Evolutionary conservation across 2,329 filamentous ascomycete species (phyloP), one percentile per base, ranked within the genome.

Genomic region (Thelonectria rubi): DNA sequence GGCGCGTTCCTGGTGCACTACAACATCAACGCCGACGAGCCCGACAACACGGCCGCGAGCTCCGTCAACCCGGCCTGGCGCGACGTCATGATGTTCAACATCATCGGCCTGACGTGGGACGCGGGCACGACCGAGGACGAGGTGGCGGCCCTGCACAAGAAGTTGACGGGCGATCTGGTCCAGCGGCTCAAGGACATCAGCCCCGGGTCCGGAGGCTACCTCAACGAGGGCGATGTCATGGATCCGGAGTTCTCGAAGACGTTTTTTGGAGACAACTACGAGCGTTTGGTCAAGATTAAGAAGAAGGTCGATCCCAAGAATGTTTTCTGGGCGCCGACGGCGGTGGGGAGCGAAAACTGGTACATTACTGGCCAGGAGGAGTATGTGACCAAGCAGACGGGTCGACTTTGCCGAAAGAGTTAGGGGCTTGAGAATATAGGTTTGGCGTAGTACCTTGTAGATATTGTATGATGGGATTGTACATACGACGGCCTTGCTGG

Each of bases 1-100:
- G 70, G 67, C 12, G 61, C 67, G n/a, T 63, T 69, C 52, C 59
- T 69, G 7, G 60, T 71, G n/a, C 60, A 65, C 56, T 71, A 71
- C 62, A 62, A 71, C 64, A 61, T 69, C 56, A 69, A 69, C 55
- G 69, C 62, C 3, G 67, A 61, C n/a, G 60, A 48, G 30, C 65
- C 63, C 15, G 53, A 60, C 5, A 48, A 58, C 42, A 65, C 67
- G 1, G 55, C 73, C 10, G 69, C 72, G 42, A 79, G 77, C 18
- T 74, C 78, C 6, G 70, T 77, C n/a, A 78, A 78, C 53, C 81
- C 81, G 1, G 81, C 80, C 0, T 84, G 81, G 81, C 74, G 82
- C n/a, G 74, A 76, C 1, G 75, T 76, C 8, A 67, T 73, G 32
- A 70, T 79, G 71, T 75, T 76, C 55, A 69, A 67, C 51, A 79